Evolutionary conservation across 352 stramenopile species (phyloP).

Genomic region (Globisporangium lucens): DNA sequence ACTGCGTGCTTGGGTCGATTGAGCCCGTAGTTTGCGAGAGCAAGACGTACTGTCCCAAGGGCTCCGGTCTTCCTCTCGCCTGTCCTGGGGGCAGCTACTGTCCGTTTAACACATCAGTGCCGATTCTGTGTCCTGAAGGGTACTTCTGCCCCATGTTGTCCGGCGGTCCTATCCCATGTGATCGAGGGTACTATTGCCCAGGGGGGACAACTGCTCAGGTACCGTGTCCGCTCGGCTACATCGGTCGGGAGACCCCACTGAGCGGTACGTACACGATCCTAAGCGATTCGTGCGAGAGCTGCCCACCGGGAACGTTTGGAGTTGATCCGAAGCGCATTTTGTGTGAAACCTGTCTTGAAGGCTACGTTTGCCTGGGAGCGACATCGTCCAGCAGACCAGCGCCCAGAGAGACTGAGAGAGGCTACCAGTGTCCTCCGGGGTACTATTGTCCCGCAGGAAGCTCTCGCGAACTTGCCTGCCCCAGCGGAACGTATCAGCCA

Average conservation of each 20-base stretch:
- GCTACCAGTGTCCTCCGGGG: slow-evolving; percentile 81
- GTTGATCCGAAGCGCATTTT: slow-evolving; percentile 70
- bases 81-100: slow-evolving; percentile 77
- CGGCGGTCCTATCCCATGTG: slow-evolving; percentile 33
- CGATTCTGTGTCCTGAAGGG: slow-evolving; percentile 58
- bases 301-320: slow-evolving; percentile 75
- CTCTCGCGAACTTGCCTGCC: slow-evolving; percentile 56
- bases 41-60: slow-evolving; percentile 57
- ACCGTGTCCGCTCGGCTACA: slow-evolving; percentile 77
- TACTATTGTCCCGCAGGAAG: slow-evolving; percentile 71
- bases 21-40: slow-evolving; percentile 47
- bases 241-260: slow-evolving; percentile 51
- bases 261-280: slow-evolving; percentile 46
- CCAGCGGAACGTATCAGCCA: slow-evolving; percentile 77
- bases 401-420: slow-evolving; percentile 57
- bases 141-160: slow-evolving; percentile 67
- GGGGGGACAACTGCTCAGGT: slow-evolving; percentile 41
- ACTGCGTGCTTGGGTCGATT: slow-evolving; percentile 43
- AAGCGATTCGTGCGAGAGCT: slow-evolving; percentile 63
- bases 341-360: slow-evolving; percentile 69
- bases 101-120: slow-evolving; percentile 59
- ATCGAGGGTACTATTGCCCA: slow-evolving; percentile 72
- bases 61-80: slow-evolving; percentile 38
- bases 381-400: slow-evolving; percentile 58
- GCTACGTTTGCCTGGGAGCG: slow-evolving; percentile 82